These are phyloP conservation scores for Wickerhamomyces ciferrii DNA, from an alignment of 805 yeast species.

Conservation along the genomic window DNA sequence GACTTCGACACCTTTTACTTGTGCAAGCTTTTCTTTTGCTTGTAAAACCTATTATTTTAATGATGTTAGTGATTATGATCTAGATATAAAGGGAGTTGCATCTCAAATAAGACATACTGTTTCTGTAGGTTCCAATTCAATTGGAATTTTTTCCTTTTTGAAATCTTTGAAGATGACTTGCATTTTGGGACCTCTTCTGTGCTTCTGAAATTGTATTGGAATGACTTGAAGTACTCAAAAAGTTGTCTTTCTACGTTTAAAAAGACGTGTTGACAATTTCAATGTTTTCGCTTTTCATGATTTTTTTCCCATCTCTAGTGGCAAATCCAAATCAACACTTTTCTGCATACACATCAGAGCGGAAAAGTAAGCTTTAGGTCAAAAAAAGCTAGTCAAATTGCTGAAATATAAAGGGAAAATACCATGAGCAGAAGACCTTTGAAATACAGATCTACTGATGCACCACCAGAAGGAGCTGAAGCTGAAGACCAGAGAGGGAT, in stretches of 20 bases:
- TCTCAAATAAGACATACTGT: constrained; percentile 38
- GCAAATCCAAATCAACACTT: neutral
- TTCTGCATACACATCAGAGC: neutral
- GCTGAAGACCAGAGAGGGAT: constrained; percentile 23
- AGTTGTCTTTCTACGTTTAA: neutral
- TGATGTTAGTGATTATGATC: neutral
- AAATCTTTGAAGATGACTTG: constrained; percentile 83
- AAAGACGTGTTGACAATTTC: neutral
- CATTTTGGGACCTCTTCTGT: constrained; percentile 36
- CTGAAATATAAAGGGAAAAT: neutral
- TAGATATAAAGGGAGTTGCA: neutral
- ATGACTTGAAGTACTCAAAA: neutral
- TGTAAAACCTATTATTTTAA: constrained; percentile 37
- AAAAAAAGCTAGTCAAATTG: neutral
- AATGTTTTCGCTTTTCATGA: neutral
- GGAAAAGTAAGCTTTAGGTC: neutral
- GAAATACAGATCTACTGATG: constrained; percentile 18
- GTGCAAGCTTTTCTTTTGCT: constrained; percentile 72
- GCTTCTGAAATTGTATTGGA: neutral
- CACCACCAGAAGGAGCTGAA: neutral
- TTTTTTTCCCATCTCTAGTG: neutral
- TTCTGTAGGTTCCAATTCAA: constrained; percentile 68
- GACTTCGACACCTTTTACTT: constrained; percentile 60
- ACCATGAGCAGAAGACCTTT: constrained; percentile 22
- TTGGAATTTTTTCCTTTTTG: constrained; percentile 80